Conservation (phyloP, 2,329 filamentous ascomycete genomes). For the Lachnellula cervina region DNA sequence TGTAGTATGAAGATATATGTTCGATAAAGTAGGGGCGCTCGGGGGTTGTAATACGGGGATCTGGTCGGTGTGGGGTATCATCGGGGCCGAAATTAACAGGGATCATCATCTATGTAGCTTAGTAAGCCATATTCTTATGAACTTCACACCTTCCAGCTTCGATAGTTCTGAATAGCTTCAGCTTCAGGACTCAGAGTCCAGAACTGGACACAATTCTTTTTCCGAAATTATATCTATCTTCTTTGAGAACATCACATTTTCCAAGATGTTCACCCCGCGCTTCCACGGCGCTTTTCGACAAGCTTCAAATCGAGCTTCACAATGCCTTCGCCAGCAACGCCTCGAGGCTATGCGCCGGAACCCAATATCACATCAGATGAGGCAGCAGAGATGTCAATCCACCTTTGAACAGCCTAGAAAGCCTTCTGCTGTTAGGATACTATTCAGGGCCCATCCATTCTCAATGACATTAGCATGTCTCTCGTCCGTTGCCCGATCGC, state of each 20-base stretch:
- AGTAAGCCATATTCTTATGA: not conserved
- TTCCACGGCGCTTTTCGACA: slow-evolving; percentile 18
- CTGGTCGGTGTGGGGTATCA: not conserved
- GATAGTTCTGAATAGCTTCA: too few species aligned
- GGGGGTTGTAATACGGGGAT: not conserved
- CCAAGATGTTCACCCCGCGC: slow-evolving; percentile 26
- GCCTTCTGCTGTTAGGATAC: slow-evolving; percentile 14
- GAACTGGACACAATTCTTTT: not conserved
- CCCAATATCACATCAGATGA: slow-evolving; percentile 18
- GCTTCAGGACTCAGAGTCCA: too few species aligned
- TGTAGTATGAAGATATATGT: not conserved
- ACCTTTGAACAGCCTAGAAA: slow-evolving; percentile 6
- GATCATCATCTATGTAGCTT: not conserved
- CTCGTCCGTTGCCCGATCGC: slow-evolving; percentile 16
- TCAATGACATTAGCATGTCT: slow-evolving; percentile 25
- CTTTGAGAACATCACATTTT: not conserved
- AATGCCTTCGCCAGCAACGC: slow-evolving; percentile 27
- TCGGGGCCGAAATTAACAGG: not conserved
- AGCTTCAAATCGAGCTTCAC: slow-evolving; percentile 15
- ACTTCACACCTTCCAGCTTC: too few species aligned
- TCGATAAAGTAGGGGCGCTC: not conserved
- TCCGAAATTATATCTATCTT: not conserved
- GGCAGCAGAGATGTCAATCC: slow-evolving; percentile 26
- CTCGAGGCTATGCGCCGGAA: slow-evolving; percentile 17
- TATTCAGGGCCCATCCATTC: slow-evolving; percentile 28